These are phyloP conservation scores for Yueomyces sp. DNA, from an alignment of 1,139 yeast genomes.

Conservation along the genomic window DNA sequence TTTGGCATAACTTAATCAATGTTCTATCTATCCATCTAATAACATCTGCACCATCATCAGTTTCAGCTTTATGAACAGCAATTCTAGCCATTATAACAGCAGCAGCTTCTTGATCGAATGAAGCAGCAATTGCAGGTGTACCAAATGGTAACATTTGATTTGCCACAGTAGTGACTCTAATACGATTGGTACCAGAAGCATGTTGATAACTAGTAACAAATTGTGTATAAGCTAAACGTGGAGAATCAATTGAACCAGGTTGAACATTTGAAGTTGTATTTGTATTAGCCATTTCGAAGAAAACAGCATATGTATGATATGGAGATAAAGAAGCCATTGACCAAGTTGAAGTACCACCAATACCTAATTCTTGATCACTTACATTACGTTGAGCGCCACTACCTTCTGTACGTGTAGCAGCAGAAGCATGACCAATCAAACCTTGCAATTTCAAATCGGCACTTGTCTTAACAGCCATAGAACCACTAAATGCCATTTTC, in stretches of 20 bases:
- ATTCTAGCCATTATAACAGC: constrained; percentile 92
- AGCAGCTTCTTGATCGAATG: constrained; percentile 98
- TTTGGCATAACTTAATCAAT: constrained; percentile 70
- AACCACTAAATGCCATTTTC: constrained; percentile 79
- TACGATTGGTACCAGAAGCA: constrained; percentile 68
- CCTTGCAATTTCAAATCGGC: constrained; percentile 86
- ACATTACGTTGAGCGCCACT: constrained; percentile 35
- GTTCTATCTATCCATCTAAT: constrained; percentile 80
- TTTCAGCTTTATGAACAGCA: constrained; percentile 82
- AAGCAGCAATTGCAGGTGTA: constrained; percentile 37
- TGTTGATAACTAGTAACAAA: constrained; percentile 71
- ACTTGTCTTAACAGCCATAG: constrained; percentile 78
- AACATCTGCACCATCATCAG: constrained; percentile 61
- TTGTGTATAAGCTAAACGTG: constrained; percentile 34
- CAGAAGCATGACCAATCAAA: constrained; percentile 83
- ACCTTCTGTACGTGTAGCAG: constrained; percentile 46
- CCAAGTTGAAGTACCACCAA: constrained; percentile 88
- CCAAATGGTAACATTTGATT: constrained; percentile 46
- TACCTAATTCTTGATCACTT: constrained; percentile 86
- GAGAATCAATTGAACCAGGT: constrained; percentile 9
- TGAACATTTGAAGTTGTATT: constrained; percentile 23
- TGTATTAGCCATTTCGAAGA: constrained; percentile 65
- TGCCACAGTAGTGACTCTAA: constrained; percentile 82
- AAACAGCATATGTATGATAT: constrained; percentile 72
- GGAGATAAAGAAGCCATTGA: constrained; percentile 75